Base-by-base conservation (phyloP, 2,329 filamentous ascomycete genomes). In the Aspergillus sp. region DNA sequence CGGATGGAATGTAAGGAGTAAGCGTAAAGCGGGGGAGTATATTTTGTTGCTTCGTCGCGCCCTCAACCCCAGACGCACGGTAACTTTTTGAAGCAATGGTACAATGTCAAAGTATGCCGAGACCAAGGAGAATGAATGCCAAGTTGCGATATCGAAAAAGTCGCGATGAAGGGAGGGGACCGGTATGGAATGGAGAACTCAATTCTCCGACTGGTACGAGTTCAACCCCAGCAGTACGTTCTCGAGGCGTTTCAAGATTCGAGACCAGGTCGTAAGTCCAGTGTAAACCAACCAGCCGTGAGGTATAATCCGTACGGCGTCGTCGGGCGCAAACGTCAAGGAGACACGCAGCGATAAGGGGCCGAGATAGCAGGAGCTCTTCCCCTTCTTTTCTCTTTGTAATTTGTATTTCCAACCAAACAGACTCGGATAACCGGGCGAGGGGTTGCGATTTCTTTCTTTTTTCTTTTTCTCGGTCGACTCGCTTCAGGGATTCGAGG, bases 301-400 rank as follows among this genome's bases (percentile, higher is more conserved):
- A 37, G 17, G 15, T 12, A 12, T 5, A 3, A 13, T 30, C 25
- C 10, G 25, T 30, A 10, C 37, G 33, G 33, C 37, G 48, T 49
- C 54, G 54, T 56, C 54, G 55, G 55, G 55, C 54, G 55, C 54
- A 50, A 53, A 56, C 50, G 46, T 30, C 41, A 48, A 44, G 42
- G 43, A 44, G n/a, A 25, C 23, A 15, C 39, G 10, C 25, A 41
- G 44, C 4, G 7, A 46, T 45, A 19, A 43, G 38, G 22, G 41
- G 25, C 19, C n/a, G 20, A 27, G 9, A 19, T 13, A 7, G 20
- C 13, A 17, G 7, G 22, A 25, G 4, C n/a, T 43, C 12, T 43
- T 9, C n/a, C 19, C 35, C 35, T 43, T 25, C 23, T 27, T 23
- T 42, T 43, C 23, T 25, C 15, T 27, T 43, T 43, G 9, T 30